Evolutionary conservation across 2,329 filamentous ascomycete species (phyloP).

Genomic region (Aspergillus sp.): DNA sequence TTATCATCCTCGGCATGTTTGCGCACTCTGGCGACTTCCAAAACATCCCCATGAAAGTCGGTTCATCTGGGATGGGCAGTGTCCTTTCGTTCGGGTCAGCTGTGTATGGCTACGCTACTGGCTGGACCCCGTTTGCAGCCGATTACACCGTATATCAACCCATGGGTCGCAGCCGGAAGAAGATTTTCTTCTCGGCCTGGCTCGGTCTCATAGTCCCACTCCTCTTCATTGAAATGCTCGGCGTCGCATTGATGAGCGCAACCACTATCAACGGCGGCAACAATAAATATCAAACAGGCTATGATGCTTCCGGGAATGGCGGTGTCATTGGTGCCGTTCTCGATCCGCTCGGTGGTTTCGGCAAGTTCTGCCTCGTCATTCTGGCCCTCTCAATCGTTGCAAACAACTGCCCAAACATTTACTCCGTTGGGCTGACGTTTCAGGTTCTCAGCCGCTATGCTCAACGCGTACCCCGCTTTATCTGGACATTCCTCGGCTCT

Average conservation of each 20-base stretch:
- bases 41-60: slow-evolving; percentile 60
- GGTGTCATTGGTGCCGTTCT: slow-evolving; percentile 67
- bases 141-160: slow-evolving; percentile 83
- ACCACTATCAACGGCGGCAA: slow-evolving; percentile 54
- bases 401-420: slow-evolving; percentile 72
- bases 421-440: slow-evolving; percentile 67
- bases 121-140: slow-evolving; percentile 73
- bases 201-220: slow-evolving; percentile 69
- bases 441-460: slow-evolving; percentile 63
- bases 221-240: slow-evolving; percentile 72
- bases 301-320: slow-evolving; percentile 59
- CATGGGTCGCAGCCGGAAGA: slow-evolving; percentile 54
- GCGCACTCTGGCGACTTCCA: slow-evolving; percentile 66
- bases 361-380: slow-evolving; percentile 69
- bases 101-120: slow-evolving; percentile 67
- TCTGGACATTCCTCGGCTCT: slow-evolving; percentile 65
- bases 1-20: slow-evolving; percentile 69
- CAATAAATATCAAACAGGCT: slow-evolving; percentile 58
- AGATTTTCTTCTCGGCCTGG: slow-evolving; percentile 70
- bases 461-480: slow-evolving; percentile 63
- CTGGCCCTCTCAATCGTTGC: slow-evolving; percentile 67
- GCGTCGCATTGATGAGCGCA: slow-evolving; percentile 68
- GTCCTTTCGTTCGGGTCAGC: slow-evolving; percentile 66
- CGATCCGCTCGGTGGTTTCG: slow-evolving; percentile 64
- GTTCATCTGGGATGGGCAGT: slow-evolving; percentile 59